phyloP scores from a whole-genome alignment of 768 basidiomycete genomes.

The Kwoniella mangroviensis region DNA sequence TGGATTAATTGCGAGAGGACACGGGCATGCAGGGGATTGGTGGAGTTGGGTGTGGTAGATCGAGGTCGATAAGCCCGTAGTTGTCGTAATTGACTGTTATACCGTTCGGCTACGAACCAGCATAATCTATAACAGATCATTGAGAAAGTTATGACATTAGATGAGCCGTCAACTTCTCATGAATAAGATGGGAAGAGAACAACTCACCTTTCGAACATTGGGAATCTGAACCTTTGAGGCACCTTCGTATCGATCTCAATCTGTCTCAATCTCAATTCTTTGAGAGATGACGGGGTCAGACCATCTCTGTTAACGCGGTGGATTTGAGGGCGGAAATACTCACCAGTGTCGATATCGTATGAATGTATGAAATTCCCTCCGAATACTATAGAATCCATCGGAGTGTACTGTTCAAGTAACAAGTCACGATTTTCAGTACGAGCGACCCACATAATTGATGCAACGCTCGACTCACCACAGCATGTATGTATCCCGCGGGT shows the following conservation, averaged over 20 bases:
- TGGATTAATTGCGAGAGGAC: slow-evolving; percentile 72
- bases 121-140: slow-evolving; percentile 66
- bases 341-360: slow-evolving; percentile 80
- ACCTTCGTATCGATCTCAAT: slow-evolving; percentile 93
- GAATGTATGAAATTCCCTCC: slow-evolving; percentile 98
- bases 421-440: neutral
- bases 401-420: slow-evolving; percentile 70
- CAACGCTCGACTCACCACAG: slow-evolving; percentile 69
- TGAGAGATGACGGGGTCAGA: slow-evolving; percentile 7
- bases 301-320: neutral
- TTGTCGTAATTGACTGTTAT: slow-evolving; percentile 68
- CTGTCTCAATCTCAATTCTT: slow-evolving; percentile 83
- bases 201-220: slow-evolving; percentile 73
- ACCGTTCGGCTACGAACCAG: slow-evolving; percentile 88
- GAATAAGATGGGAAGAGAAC: neutral
- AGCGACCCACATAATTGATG: neutral
- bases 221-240: slow-evolving; percentile 88
- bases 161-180: neutral
- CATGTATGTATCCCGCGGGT: slow-evolving; percentile 96
- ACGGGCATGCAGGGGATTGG: slow-evolving; percentile 59
- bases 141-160: too few species aligned
- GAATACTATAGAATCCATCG: slow-evolving; percentile 88
- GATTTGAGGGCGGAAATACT: slow-evolving; percentile 48
- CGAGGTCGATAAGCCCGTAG: slow-evolving; percentile 35
- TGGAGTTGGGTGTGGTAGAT: slow-evolving; percentile 6